Evolutionary conservation across 768 basidiomycete species (phyloP), one percentile per base, ranked within the genome.

Genomic region (Amylocystis lapponica): DNA sequence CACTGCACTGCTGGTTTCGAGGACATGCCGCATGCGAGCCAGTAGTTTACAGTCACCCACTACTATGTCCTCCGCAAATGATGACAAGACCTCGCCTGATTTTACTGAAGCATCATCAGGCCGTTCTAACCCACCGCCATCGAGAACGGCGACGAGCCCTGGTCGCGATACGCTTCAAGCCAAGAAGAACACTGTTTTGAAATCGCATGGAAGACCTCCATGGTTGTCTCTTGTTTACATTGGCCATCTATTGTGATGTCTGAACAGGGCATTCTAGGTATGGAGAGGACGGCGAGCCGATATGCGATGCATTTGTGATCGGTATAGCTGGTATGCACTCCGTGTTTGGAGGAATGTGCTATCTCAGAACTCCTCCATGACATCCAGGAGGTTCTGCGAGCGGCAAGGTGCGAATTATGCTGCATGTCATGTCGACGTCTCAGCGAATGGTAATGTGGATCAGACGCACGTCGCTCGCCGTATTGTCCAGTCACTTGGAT

Each of bases 391-490:
- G 88, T 10, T 90, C 87, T 46, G 87, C 86, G 2, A 90, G 88
- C 51, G 89, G 89, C 46, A 92, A 92, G 78, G 88, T 84, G 52
- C 45, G 65, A 30, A 17, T 37, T 4, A 29, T 38, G 22, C 36
- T n/a, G n/a, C n/a, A n/a, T n/a, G n/a, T n/a, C n/a, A n/a, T n/a
- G n/a, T n/a, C n/a, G 31, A 45, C 27, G 30, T 17, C 45, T 43
- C 30, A 26, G 31, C 33, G 20, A 37, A 36, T 25, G 11, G 26
- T 31, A 13, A 36, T 22, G 38, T 42, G 16, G 25, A 19, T 39
- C 44, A 91, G 89, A 92, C 89, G 19, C 83, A 88, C 65, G 89
- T 92, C 33, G 88, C 89, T 14, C 71, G 81, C 41, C 81, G 89
- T 58, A 87, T 92, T 39, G 82, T 92, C 22, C 76, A 78, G 46